Evolutionary conservation across 768 basidiomycete genomes (phyloP), one percentile per base, ranked within the genome.

Genomic region (Pisolithus orientalis): DNA sequence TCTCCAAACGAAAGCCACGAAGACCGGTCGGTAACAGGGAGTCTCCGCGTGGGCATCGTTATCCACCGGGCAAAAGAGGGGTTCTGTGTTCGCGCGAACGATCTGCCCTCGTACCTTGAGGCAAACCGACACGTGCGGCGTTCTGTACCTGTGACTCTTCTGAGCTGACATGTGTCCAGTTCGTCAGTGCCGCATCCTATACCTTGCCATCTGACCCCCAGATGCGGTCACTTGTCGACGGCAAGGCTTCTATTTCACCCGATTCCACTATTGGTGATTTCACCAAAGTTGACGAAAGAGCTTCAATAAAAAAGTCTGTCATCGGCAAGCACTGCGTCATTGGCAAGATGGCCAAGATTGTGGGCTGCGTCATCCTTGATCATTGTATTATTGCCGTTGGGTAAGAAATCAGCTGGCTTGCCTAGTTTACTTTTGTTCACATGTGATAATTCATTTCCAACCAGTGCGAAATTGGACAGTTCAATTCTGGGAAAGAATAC

Each of bases 311-410:
- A 65, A 83, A 82, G 60, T 84, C 82, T 2, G 75, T 90, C 16
- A 79, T 93, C 29, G 90, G 90, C 8, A 77, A 84, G 53, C 92
- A 94, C 64, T 94, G 91, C 58, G 71, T 83, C 14, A 86, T 94
- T 49, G 91, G 91, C 3, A 86, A 82, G 65, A 85, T 85, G 75
- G 87, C 80, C n/a, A 90, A 83, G 66, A 82, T 97, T 44, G 76
- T 75, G 2, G 87, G 89, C 10, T 94, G 88, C 58, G 79, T 95
- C 6, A 65, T 97, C 24, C 75, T 94, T 57, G 94, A 96, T 62
- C 93, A 95, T 61, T 94, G 93, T 59, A 78, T 89, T 4, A 72
- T 97, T 11, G 87, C 80, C 40, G 92, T 95, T 53, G 91, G 92
- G 94, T 92, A 56, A 54, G 59, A 17, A 10, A 6, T 8, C 8